These are phyloP conservation scores for Dactylonectria estremocensis DNA, from an alignment of 2,329 filamentous ascomycete species.

Conservation along the genomic window DNA sequence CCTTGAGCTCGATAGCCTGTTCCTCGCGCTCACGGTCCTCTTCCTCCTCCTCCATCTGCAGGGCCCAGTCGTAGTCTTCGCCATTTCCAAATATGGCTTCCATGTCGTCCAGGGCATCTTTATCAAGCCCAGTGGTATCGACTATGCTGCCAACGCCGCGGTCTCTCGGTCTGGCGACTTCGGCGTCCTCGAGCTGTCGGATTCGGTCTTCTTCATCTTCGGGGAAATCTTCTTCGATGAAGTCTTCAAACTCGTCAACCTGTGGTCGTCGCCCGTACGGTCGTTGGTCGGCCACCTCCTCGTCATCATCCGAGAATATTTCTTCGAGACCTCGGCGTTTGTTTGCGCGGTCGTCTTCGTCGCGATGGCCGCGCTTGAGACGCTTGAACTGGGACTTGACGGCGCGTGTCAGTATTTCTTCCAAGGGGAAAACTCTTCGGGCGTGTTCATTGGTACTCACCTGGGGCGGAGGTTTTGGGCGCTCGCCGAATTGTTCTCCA, in stretches of 20 bases:
- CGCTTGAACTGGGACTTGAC: constrained; percentile 92
- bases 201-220: constrained; percentile 86
- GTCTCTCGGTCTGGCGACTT: constrained; percentile 86
- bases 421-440: not conserved
- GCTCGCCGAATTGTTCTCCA: constrained; percentile 80
- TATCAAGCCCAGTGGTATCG: constrained; percentile 88
- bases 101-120: constrained; percentile 96
- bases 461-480: constrained; percentile 76
- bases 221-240: constrained; percentile 96
- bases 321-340: constrained; percentile 85
- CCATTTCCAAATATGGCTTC: constrained; percentile 96
- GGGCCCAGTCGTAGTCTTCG: constrained; percentile 94
- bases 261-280: constrained; percentile 70
- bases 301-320: constrained; percentile 97
- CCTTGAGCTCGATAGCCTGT: constrained; percentile 91
- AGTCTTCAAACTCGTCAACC: constrained; percentile 90
- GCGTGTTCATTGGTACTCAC: constrained; percentile 63
- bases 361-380: constrained; percentile 90
- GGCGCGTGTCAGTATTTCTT: constrained; percentile 17
- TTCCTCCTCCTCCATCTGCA: constrained; percentile 89
- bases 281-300: constrained; percentile 74
- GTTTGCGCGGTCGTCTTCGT: constrained; percentile 76
- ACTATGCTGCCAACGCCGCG: constrained; percentile 79
- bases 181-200: constrained; percentile 85
- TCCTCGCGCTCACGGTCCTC: constrained; percentile 85